Evolutionary conservation across 1,284 basidiomycete genomes (phyloP).

Genomic region (Cerrena zonata): DNA sequence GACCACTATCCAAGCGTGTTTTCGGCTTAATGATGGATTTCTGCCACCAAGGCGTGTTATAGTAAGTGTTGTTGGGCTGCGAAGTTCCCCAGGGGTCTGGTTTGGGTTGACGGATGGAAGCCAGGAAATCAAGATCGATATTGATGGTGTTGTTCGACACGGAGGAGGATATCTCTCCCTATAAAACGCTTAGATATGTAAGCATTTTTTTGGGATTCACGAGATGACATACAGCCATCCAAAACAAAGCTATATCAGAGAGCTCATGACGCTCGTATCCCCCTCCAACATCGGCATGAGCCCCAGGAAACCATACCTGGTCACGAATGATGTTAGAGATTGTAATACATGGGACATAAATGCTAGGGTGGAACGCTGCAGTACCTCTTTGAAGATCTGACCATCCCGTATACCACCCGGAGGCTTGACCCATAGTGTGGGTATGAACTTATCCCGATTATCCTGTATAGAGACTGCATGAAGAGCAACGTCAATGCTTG

Average conservation of each 20-base stretch:
- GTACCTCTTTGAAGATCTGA: not conserved
- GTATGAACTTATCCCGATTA: conserved; percentile 23
- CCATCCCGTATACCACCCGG: not conserved
- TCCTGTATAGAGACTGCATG: conserved; percentile 26
- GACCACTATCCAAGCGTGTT: conserved; percentile 1
- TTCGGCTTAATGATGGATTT: conserved; percentile 1
- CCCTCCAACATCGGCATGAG: conserved; percentile 6
- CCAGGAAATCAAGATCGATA: conserved; percentile 18
- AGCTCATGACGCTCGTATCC: conserved; percentile 4
- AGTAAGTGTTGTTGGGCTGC: conserved; percentile 5
- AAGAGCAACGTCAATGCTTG: conserved; percentile 19
- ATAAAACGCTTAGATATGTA: not conserved
- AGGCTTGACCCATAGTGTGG: conserved; percentile 20
- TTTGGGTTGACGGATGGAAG: conserved; percentile 9
- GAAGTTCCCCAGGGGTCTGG: conserved; percentile 15
- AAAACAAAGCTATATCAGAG: conserved; percentile 5
- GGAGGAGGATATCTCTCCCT: conserved; percentile 14
- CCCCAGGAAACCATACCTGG: conserved; percentile 7
- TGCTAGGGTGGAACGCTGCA: not conserved
- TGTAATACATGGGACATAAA: not conserved
- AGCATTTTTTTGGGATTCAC: not conserved
- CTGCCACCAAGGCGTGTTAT: not conserved
- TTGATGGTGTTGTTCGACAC: conserved; percentile 11
- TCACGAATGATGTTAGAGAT: not conserved
- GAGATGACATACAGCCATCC: conserved; percentile 6